Evolutionary conservation across 129 eudicot genomes (phyloP), one percentile per base, ranked within the genome.

Genomic region (Heracleum sosnowskyi): DNA sequence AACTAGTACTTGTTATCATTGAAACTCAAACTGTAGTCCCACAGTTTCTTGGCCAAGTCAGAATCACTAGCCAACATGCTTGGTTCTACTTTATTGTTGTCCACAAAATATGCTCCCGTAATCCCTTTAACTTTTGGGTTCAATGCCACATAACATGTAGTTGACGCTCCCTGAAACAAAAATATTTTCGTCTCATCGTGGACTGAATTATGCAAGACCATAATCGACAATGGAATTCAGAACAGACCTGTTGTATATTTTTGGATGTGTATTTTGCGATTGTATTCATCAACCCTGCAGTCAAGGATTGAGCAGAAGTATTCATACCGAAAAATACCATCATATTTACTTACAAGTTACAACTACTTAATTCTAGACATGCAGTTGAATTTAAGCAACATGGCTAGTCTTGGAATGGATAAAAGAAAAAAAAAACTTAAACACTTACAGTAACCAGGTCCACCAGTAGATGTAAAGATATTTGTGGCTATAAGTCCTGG

Each of bases 1-100:
- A 22, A 16, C 22, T 5, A 76, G n/a, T 73, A 31, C 46, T 80
- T 74, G 45, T 60, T 34, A 10, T 81, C 83, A 24, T 86, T 84
- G 82, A 95, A 74, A 71, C 77, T 74, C 84, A 84, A 80, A 83
- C 98, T 94, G 86, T 86, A 88, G 40, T 94, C 98, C 98, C 97
- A 91, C 7, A 94, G 82, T 78, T 87, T 94, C 86, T 90, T 88
- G 4, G 93, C 92, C 82, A 91, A 76, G 40, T 89, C 89, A 31
- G 87, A 76, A 86, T 91, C 96, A 73, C 77, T 77, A 5, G 90
- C 90, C 44, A 55, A 47, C 74, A 81, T n/a, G 69, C 80, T 86
- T 8, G 88, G 82, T 12, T 83, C 74, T 15, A 82, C 85, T 72
- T 81, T 79, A 74, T 94, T 91, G 84, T 86, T 81, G 81, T 94